Percentiles rank a stretch among this genome's conserved stretches.
Evolutionary conservation across 495 filamentous ascomycete genomes (phyloP).

Genomic region (Aspergillus homomorphus): DNA sequence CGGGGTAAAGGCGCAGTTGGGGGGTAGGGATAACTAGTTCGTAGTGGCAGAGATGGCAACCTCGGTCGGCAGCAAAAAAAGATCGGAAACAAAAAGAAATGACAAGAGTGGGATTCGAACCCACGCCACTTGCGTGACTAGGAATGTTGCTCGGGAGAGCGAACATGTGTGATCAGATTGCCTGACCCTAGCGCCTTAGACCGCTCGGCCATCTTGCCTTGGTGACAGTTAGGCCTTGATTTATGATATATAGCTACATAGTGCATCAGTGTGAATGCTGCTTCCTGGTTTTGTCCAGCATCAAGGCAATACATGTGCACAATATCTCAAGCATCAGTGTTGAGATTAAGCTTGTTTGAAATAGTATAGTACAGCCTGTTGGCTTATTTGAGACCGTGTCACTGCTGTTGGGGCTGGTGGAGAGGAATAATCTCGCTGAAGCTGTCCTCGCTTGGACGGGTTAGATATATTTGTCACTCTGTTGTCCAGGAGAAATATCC

Average conservation of each 20-base stretch:
- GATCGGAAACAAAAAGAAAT: slow-evolving; percentile 16
- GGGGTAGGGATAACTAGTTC: no score
- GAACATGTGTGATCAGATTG: neutral
- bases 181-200: neutral
- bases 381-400: no score
- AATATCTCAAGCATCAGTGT: neutral
- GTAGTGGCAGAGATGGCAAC: no score
- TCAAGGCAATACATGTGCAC: neutral
- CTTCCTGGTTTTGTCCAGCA: neutral
- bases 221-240: neutral
- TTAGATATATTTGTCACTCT: no score
- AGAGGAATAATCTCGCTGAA: no score
- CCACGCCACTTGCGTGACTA: slow-evolving; percentile 24
- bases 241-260: neutral
- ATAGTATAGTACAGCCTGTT: no score
- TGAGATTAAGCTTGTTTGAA: no score
- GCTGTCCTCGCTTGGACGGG: no score
- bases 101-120: slow-evolving; percentile 45
- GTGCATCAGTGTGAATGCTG: neutral
- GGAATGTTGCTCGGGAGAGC: neutral
- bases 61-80: neutral
- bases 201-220: neutral
- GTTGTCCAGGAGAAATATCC: no score
- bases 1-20: no score
- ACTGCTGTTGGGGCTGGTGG: no score